These are phyloP conservation scores for Lentinus polychrous DNA, from an alignment of 1,284 basidiomycete species.

Conservation along the genomic window DNA sequence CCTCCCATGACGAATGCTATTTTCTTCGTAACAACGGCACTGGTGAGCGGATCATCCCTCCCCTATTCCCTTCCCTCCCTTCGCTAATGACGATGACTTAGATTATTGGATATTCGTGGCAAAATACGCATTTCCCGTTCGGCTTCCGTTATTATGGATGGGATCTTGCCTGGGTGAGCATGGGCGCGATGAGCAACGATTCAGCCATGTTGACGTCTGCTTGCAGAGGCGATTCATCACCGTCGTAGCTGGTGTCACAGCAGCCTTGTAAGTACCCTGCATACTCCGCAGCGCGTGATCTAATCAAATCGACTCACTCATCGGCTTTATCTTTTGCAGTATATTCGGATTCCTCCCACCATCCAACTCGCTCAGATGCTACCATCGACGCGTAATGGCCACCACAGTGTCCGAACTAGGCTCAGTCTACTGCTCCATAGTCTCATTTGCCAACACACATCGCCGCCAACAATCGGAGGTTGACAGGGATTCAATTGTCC, in stretches of 20 bases:
- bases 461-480: conserved; percentile 28
- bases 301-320: neutral
- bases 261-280: conserved; percentile 54
- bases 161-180: conserved; percentile 56
- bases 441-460: conserved; percentile 54
- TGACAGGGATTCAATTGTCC: conserved; percentile 46
- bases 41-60: conserved; percentile 35
- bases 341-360: conserved; percentile 66
- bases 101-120: conserved; percentile 72
- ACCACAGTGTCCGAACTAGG: conserved; percentile 60
- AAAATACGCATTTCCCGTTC: conserved; percentile 44
- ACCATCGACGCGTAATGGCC: conserved; percentile 55
- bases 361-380: conserved; percentile 61
- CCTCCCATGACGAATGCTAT: conserved; percentile 70
- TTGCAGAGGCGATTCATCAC: conserved; percentile 54
- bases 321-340: conserved; percentile 25
- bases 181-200: neutral
- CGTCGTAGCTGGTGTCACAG: conserved; percentile 53
- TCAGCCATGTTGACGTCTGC: neutral
- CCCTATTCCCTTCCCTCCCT: neutral
- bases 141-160: conserved; percentile 52
- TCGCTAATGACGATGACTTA: conserved; percentile 17
- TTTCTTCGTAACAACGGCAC: conserved; percentile 61
- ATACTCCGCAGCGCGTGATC: conserved; percentile 1
- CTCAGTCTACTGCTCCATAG: conserved; percentile 57